Conservation (phyloP, 2,329 filamentous ascomycete genomes). For the Pestalotiopsis sp. region DNA sequence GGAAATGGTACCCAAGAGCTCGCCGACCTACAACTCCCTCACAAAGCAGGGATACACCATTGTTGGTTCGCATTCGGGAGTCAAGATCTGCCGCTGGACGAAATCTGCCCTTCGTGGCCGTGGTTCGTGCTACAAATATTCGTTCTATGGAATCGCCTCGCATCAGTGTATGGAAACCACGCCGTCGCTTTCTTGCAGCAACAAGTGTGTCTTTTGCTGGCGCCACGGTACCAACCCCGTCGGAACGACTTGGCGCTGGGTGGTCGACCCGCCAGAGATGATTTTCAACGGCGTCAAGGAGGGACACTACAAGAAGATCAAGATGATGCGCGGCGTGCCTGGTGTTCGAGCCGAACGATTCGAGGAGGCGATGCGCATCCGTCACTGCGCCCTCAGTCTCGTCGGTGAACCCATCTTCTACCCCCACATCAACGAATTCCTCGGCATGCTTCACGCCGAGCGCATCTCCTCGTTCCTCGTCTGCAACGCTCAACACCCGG, state of each 20-base stretch:
- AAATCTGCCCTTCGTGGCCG: conserved; percentile 93
- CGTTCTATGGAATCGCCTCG: conserved; percentile 94
- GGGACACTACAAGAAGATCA: conserved; percentile 96
- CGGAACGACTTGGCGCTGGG: conserved; percentile 95
- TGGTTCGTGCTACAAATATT: conserved; percentile 96
- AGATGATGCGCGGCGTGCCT: conserved; percentile 92
- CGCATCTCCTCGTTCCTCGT: conserved; percentile 93
- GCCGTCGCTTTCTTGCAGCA: conserved; percentile 91
- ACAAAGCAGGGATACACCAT: conserved; percentile 98
- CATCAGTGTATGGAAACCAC: conserved; percentile 99
- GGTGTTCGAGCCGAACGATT: conserved; percentile 91
- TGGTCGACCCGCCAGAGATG: conserved; percentile 84
- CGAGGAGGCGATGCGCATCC: conserved; percentile 87
- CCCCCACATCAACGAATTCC: conserved; percentile 92
- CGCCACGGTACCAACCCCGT: conserved; percentile 96
- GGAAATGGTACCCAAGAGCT: conserved; percentile 92
- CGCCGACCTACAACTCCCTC: conserved; percentile 83
- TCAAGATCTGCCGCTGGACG: conserved; percentile 98
- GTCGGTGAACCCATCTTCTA: conserved; percentile 99
- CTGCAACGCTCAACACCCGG: conserved; percentile 95
- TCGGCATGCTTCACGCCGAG: conserved; percentile 79
- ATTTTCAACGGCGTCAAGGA: conserved; percentile 91
- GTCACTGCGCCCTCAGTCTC: conserved; percentile 88
- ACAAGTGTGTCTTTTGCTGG: conserved; percentile 99
- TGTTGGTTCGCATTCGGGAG: conserved; percentile 90